phyloP scores from a whole-genome alignment of 306 rosid genomes.

The Abrus pulchellus region DNA sequence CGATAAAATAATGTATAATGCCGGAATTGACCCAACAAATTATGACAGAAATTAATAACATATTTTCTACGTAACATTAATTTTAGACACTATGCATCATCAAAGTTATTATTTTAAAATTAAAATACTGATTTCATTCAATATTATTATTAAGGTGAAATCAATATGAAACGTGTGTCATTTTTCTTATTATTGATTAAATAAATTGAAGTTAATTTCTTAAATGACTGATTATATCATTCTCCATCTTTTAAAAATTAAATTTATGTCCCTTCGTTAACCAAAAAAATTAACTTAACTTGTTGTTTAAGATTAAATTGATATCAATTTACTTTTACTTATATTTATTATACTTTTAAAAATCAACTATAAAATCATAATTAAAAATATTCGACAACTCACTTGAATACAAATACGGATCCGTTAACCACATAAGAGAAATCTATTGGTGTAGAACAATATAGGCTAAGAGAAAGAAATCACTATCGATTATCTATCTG shows the following conservation, averaged over 20 bases:
- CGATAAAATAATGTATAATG: no score
- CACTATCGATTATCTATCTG: background rate
- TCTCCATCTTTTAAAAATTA: background rate
- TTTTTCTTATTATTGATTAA: background rate
- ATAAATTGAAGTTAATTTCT: background rate
- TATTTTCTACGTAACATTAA: background rate
- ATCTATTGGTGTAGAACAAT: no score
- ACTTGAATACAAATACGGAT: no score
- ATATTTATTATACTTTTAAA: no score
- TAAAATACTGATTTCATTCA: background rate
- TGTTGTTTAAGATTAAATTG: background rate
- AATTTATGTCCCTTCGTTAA: background rate
- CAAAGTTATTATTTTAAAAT: background rate
- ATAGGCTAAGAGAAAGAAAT: no score
- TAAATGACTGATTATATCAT: background rate
- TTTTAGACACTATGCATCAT: background rate
- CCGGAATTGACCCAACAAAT: no score
- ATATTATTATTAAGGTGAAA: background rate
- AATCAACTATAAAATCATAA: no score
- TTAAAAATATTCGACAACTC: no score
- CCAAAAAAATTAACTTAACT: background rate
- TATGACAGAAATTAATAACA: background rate
- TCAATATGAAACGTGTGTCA: background rate
- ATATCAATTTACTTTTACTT: no score
- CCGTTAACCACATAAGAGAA: no score